Evolutionary conservation across 2,329 filamentous ascomycete genomes (phyloP).

Genomic region (Nothopassalora personata): DNA sequence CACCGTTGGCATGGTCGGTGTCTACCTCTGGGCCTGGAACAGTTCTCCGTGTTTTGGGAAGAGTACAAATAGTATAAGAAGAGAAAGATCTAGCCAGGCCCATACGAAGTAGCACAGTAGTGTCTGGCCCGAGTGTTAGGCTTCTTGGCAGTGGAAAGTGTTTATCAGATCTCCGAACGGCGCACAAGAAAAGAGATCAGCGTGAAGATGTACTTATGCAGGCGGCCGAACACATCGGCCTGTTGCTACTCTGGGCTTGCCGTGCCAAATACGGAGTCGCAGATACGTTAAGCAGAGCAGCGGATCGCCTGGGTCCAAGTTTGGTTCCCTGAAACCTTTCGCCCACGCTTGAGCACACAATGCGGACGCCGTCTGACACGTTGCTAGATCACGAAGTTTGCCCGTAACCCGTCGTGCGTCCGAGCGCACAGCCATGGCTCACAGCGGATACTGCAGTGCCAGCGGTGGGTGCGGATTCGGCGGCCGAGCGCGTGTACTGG

Average conservation of each 20-base stretch:
- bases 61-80: neutral
- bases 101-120: neutral
- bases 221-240: neutral
- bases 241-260: neutral
- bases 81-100: neutral
- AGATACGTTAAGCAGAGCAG: neutral
- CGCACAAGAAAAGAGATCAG: neutral
- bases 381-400: neutral
- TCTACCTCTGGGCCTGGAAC: neutral
- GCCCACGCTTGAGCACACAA: neutral
- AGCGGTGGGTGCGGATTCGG: neutral
- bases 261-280: neutral
- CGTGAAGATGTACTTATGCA: neutral
- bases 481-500: neutral
- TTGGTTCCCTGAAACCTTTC: neutral
- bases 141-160: neutral
- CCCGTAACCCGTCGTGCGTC: neutral
- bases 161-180: neutral
- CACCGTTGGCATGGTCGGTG: neutral
- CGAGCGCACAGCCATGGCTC: neutral
- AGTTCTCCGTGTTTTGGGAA: neutral
- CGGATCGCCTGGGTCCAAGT: neutral
- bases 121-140: neutral
- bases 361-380: neutral
- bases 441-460: neutral